Evolutionary conservation across 345 rosid genomes (phyloP), one percentile per base, ranked within the genome.

Genomic region (Heritiera fomes): DNA sequence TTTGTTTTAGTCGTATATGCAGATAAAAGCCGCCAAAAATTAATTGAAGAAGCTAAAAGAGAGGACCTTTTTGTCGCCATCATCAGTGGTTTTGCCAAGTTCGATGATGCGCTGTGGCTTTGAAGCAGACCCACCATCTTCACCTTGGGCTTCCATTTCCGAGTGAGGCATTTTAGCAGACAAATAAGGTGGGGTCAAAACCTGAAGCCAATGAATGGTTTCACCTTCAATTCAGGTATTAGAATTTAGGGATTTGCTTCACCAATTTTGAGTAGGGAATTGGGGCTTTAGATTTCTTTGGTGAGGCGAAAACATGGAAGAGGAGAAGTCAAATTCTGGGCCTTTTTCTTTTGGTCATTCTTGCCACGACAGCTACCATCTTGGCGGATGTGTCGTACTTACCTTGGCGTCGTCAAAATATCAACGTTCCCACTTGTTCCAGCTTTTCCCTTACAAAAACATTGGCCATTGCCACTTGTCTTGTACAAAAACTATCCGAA

Each of bases 91-190:
- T 62, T 62, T 62, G 18, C 41, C 66, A 12, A 30, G 41, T 13
- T 62, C 30, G 41, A 62, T 13, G 66, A 62, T 62, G 41, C 66
- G 40, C 66, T 62, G 66, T 32, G 66, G 18, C 41, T 62, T 62
- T 9, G 76, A 73, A 73, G 63, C 76, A 53, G 76, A 73, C 32
- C 76, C 76, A 38, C 76, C 76, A 53, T 73, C 76, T 20, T 53
- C 76, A 73, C 23, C 63, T 73, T 53, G 67, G 12, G 59, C 40
- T 55, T 73, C 76, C 11, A 8, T 38, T 5, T 32, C 63, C 10
- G 63, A 38, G n/a, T 38, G 76, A 73, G 76, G 63, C 76, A 73
- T 53, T 53, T 12, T 4, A 30, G 41, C 61, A n/a, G 3, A 56
- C 30, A n/a, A 28, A 7, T 7, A 1, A 56, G 9, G n/a, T 46